Evolutionary conservation across 2,329 filamentous ascomycete genomes (phyloP).

Genomic region (Exophiala sp.): DNA sequence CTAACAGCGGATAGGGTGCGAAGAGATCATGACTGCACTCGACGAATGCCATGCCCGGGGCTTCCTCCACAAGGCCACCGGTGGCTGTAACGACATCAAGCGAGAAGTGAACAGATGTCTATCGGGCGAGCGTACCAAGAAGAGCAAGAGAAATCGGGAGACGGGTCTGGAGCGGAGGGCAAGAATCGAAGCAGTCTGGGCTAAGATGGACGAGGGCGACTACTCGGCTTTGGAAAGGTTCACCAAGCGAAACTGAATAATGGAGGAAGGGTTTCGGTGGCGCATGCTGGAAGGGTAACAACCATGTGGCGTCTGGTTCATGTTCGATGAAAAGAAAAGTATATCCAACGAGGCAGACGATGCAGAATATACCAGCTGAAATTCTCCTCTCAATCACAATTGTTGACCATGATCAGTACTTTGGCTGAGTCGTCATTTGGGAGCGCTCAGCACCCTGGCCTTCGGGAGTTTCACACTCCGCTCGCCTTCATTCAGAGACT

Average conservation of each 20-base stretch:
- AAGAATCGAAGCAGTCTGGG: constrained; percentile 70
- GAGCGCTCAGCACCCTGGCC: background rate
- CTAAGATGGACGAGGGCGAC: constrained; percentile 58
- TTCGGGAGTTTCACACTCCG: no score
- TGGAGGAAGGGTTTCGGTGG: constrained; percentile 41
- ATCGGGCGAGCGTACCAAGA: constrained; percentile 69
- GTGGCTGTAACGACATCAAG: constrained; percentile 86
- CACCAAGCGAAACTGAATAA: constrained; percentile 46
- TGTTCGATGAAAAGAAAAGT: background rate
- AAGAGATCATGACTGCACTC: constrained; percentile 85
- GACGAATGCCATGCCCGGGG: constrained; percentile 92
- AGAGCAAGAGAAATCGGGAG: constrained; percentile 70
- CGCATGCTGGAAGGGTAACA: background rate
- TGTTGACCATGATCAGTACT: background rate
- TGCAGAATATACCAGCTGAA: background rate
- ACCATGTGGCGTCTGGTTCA: background rate
- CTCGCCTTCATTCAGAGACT: no score
- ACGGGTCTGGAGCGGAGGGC: constrained; percentile 63
- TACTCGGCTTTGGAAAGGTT: constrained; percentile 46
- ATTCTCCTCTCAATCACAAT: background rate
- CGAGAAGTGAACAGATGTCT: constrained; percentile 78
- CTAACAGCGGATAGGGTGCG: constrained; percentile 63
- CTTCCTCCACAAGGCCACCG: constrained; percentile 85
- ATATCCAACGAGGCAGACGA: background rate
- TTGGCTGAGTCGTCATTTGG: background rate